Conservation (phyloP, 768 basidiomycete genomes). For the Podaxis pistillaris region DNA sequence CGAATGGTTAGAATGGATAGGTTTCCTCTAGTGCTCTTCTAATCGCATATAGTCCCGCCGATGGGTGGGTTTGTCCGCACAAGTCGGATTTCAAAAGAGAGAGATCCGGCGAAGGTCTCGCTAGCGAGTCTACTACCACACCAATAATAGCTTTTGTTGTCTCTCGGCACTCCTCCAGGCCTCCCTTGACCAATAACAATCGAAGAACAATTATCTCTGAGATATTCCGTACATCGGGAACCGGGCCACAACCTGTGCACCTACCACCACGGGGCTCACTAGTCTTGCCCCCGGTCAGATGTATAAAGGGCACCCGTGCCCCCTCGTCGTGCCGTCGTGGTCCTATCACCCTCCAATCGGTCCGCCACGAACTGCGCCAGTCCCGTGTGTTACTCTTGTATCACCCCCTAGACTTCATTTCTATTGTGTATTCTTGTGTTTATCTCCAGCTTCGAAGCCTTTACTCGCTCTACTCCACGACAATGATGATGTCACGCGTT, state of each 20-base stretch:
- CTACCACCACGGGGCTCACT: background rate
- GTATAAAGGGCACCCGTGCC: constrained; percentile 20
- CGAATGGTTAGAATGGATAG: no score
- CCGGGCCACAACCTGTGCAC: constrained; percentile 1
- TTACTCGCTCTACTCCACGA: constrained; percentile 10
- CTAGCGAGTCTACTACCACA: no score
- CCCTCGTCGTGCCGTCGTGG: background rate
- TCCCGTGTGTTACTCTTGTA: background rate
- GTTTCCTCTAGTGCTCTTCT: no score
- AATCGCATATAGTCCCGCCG: no score
- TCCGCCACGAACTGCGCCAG: background rate
- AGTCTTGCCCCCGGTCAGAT: constrained; percentile 4
- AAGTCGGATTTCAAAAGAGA: no score
- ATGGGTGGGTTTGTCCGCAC: no score
- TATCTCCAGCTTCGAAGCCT: constrained; percentile 6
- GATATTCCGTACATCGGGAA: background rate
- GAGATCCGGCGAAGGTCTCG: no score
- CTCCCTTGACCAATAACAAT: background rate
- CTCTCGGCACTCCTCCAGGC: background rate
- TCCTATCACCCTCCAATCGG: background rate
- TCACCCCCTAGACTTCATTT: background rate
- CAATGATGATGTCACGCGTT: constrained; percentile 37
- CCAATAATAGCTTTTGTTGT: constrained; percentile 7
- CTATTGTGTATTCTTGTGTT: constrained; percentile 11
- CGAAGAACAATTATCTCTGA: background rate